Base-by-base conservation (phyloP, 2,329 filamentous ascomycete genomes). In the Claviceps sp. region DNA sequence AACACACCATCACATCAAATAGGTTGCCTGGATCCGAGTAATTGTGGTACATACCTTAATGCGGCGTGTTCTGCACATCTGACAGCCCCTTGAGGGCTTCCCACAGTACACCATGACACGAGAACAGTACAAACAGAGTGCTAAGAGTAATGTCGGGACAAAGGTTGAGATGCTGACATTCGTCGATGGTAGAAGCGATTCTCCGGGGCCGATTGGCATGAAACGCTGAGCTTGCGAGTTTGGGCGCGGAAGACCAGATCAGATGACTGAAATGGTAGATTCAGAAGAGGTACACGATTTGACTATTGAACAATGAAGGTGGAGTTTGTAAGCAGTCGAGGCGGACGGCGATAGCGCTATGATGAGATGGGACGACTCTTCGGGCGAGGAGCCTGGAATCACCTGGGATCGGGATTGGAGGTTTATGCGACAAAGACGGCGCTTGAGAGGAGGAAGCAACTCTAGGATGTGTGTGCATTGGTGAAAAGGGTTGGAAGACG, bases 41-140 rank as follows among this genome's bases (percentile, higher is more conserved):
- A 13, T 20, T 29, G 39, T 2, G 45, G 17, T 72, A 85, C 84
- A 17, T 72, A 85, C 84, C 76, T 87, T 87, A 62, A 88, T 87
- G 59, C 83, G 76, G 57, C 84, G 75, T 38, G 77, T 83, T 63
- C 83, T 78, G 64, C 84, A 88, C 78, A 83, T 86, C 68, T 85
- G 83, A 60, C 84, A 88, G 59, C 83, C 84, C 68, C 74, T 70
- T 1, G 80, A 83, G 60, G 81, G 78, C 66, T 81, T 82, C 43
- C 80, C 80, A 55, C 77, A 80, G 59, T 82, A 83, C 13, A 82
- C 80, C 80, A 83, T 83, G 56, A 53, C 68, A 64, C 6, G 29
- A 13, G 14, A 23, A 43, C 26, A n/a, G 45, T 16, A 45, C 47
- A 23, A n/a, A 29, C 16, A 16, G 9, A 38, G 37, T 43, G 47